These are phyloP conservation scores for Syzygium syzygioides DNA, from an alignment of 441 rosid species.

Conservation along the genomic window DNA sequence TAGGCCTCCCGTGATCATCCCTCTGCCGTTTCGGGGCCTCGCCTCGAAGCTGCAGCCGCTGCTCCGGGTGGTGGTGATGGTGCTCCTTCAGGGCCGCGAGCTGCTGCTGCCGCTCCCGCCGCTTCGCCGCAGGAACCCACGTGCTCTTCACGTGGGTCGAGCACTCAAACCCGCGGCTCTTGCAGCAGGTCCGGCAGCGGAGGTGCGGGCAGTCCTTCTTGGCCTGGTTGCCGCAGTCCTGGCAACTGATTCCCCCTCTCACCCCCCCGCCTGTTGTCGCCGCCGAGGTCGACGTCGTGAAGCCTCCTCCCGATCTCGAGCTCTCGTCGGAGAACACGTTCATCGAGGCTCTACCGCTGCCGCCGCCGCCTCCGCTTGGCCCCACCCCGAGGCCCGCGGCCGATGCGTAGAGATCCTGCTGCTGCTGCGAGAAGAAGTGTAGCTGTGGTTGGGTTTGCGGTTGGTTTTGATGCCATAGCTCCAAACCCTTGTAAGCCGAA, in stretches of 20 bases:
- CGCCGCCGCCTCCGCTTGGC: neutral
- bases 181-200: slow-evolving; percentile 92
- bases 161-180: slow-evolving; percentile 88
- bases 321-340: neutral
- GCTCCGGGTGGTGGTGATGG: neutral
- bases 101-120: slow-evolving; percentile 76
- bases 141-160: slow-evolving; percentile 87
- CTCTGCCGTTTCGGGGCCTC: slow-evolving; percentile 40
- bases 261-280: neutral
- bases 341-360: neutral
- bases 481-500: slow-evolving; percentile 26
- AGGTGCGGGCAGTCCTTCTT: slow-evolving; percentile 78
- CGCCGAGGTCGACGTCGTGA: neutral
- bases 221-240: slow-evolving; percentile 39
- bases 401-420: slow-evolving; percentile 64
- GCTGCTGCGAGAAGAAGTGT: slow-evolving; percentile 29
- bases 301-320: slow-evolving; percentile 3
- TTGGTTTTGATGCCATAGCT: slow-evolving; percentile 40
- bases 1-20: slow-evolving; percentile 28
- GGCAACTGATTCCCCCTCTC: slow-evolving; percentile 49
- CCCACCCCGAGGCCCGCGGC: slow-evolving; percentile 34
- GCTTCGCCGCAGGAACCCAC: slow-evolving; percentile 85
- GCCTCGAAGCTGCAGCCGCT: neutral
- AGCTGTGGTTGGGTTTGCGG: neutral
- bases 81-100: slow-evolving; percentile 21